Base-by-base conservation (phyloP, 306 rosid species). In the Rosa multiflora region DNA sequence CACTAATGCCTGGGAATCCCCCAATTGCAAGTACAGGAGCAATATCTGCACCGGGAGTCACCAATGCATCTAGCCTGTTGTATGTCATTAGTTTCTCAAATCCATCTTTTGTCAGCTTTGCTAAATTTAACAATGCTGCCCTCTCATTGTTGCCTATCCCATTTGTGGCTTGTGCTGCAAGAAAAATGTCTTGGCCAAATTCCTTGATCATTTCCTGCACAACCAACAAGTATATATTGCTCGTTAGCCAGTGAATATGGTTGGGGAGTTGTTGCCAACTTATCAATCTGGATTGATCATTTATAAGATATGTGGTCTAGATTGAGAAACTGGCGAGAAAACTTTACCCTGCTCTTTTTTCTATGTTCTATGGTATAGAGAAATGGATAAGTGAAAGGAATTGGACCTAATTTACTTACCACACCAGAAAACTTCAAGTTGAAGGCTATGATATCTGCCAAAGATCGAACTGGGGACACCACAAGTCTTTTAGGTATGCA, bases 1-100 rank as follows among this genome's bases (percentile, higher is more conserved):
- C 84, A 47, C 79, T 85, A 15, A 90, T 82, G 35, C 77, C 91
- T 17, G 91, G 92, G 53, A 78, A 88, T 0, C 91, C 91, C 71
- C 92, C 91, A 63, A 79, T 76, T 9, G 91, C 92, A 1, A 87
- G 77, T 39, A 86, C 15, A 3, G 29, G 5, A 1, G 82, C 4
- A 55, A 21, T 74, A 70, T 46, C 73, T 1, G 70, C 23, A 20
- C 84, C 90, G 10, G 49, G 51, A 70, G 74, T 47, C 74, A 70
- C 74, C 74, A 70, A 23, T 5, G 74, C 74, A 70, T 70, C 58
- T 47, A 70, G 21, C 6, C 11, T 70, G 37, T 70, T 47, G 6
- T 47, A 0, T 23, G 74, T 13, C 58, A 70, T 47, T 3, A 70
- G 53, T 17, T 49, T 17, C 44, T 48, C 75, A 10, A 48, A 87